Evolutionary conservation across 495 filamentous ascomycete genomes (phyloP), one percentile per base, ranked within the genome.

Genomic region (Penicillium ochrochloron): DNA sequence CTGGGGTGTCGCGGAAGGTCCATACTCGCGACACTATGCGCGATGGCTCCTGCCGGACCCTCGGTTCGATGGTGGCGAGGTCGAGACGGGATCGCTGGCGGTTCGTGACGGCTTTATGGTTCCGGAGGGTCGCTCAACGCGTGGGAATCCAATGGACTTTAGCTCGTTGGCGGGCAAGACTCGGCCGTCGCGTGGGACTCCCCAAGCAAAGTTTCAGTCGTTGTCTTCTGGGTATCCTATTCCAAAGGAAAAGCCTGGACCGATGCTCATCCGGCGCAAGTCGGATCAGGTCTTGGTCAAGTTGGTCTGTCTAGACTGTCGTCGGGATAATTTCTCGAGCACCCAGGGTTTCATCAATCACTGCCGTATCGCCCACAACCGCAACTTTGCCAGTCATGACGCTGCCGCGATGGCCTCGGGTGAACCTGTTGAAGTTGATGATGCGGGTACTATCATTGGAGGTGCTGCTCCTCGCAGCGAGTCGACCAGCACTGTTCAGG

Each of bases 331-430:
- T 73, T 98, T 97, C 74, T 93, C 90, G 50, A 97, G 93, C 75
- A 92, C 92, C 1, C 95, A 99, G 75, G 95, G 95, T 3, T 98
- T 99, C 71, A 94, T 99, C 79, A 99, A 99, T 68, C 95, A 99
- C 70, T 97, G 93, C 70, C 93, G 95, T 46, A 97, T 99, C 61
- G 92, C 94, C 10, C 95, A 99, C 76, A 89, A 88, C 63, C 85
- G 92, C 55, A 92, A 93, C 57, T 97, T 92, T 79, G 90, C 92
- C 70, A 97, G 92, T 69, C 95, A 99, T 69, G 94, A 97, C 71
- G 92, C 92, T 59, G 95, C 95, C 46, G 95, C 95, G n/a, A 82
- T 92, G 37, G 91, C 90, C 25, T 94, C 92, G 59, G 95, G 95
- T 34, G 87, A 92, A 65, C 86, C 89, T 2, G 87, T 97, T 50